Evolutionary conservation across 2,329 filamentous ascomycete species (phyloP).

Genomic region (Colletotrichum camelliae): DNA sequence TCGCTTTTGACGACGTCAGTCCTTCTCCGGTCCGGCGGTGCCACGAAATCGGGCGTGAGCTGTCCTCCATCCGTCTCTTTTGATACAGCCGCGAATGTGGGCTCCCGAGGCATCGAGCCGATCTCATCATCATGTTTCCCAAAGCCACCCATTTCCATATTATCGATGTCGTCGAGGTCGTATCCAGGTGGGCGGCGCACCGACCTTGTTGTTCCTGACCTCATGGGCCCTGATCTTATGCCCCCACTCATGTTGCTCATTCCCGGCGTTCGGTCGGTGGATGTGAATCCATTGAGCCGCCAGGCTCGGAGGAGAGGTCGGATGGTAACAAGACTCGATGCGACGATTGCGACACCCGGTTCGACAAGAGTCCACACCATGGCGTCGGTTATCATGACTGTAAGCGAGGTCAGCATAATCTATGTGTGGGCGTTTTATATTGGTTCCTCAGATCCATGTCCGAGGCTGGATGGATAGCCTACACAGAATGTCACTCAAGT

Average conservation of each 20-base stretch:
- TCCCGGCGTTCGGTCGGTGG: constrained; percentile 38
- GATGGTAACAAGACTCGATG: constrained; percentile 59
- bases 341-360: constrained; percentile 59
- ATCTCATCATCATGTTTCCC: not conserved
- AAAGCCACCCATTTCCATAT: constrained; percentile 31
- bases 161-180: constrained; percentile 43
- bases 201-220: constrained; percentile 33
- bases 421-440: not conserved
- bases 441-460: not conserved
- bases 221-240: constrained; percentile 33
- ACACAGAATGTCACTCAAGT: constrained; percentile 55
- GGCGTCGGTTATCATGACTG: constrained; percentile 54
- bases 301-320: constrained; percentile 57
- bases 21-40: not conserved
- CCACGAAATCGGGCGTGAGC: not conserved
- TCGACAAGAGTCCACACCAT: constrained; percentile 65
- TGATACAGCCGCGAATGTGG: not conserved
- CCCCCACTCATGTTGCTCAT: constrained; percentile 30
- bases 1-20: constrained; percentile 33
- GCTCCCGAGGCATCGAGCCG: not conserved
- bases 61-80: not conserved
- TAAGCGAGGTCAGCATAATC: not conserved
- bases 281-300: constrained; percentile 51
- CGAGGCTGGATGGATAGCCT: constrained; percentile 27
- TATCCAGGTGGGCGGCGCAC: constrained; percentile 34